Percentiles rank a stretch among this genome's conserved stretches.
These are phyloP conservation scores for Stephania cephalantha DNA, from an alignment of 164 flowering plant genomes.

Conservation along the genomic window DNA sequence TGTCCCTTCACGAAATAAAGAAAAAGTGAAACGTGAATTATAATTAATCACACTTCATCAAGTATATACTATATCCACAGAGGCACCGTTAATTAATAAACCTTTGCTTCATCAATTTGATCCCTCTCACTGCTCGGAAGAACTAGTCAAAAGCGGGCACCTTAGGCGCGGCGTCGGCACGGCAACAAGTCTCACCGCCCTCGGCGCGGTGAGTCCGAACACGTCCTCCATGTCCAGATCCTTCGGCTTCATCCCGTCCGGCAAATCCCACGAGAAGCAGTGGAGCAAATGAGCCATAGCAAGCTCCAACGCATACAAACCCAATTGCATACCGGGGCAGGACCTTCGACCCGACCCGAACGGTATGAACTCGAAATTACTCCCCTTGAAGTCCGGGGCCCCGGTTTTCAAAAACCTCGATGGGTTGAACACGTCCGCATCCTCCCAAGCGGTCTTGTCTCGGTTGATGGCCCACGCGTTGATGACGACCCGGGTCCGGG, in stretches of 20 bases:
- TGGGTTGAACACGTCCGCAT: conserved; percentile 52
- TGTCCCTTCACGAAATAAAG: conserved; percentile 2
- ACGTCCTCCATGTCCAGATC: conserved; percentile 70
- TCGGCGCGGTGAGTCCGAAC: conserved; percentile 77
- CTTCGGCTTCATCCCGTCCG: conserved; percentile 76
- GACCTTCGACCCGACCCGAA: conserved; percentile 89
- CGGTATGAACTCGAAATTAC: conserved; percentile 68
- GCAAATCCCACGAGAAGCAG: conserved; percentile 67
- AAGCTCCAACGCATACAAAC: conserved; percentile 54
- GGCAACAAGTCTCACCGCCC: conserved; percentile 53
- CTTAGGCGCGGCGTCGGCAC: conserved; percentile 46
- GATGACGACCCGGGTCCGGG: conserved; percentile 51
- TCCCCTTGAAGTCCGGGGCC: conserved; percentile 60
- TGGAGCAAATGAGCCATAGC: conserved; percentile 65
- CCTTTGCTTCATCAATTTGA: background rate
- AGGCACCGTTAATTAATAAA: background rate
- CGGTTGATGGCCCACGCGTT: conserved; percentile 72
- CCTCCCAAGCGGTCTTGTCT: conserved; percentile 55
- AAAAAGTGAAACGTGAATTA: background rate
- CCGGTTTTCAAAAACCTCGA: conserved; percentile 41
- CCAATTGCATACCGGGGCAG: conserved; percentile 86
- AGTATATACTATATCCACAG: background rate
- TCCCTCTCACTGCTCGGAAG: background rate
- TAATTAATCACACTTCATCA: background rate
- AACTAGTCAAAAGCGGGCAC: conserved; percentile 27